These are phyloP conservation scores for Lithocarpus polystachyus DNA, from an alignment of 306 rosid species.

Conservation along the genomic window DNA sequence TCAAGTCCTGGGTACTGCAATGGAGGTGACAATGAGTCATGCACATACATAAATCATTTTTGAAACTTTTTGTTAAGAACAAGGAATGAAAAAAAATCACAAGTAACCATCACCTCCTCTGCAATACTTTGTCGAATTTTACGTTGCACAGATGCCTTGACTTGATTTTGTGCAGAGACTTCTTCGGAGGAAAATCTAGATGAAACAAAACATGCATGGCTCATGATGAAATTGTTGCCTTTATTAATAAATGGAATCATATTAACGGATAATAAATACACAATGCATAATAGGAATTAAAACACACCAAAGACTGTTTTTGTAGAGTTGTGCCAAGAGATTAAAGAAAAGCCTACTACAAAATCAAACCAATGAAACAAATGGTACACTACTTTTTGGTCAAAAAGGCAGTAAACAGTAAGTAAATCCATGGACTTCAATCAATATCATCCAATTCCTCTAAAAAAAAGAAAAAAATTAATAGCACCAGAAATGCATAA, in stretches of 20 bases:
- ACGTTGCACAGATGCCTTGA: conserved; percentile 93
- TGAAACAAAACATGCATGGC: neutral
- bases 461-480: neutral
- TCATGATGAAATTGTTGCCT: neutral
- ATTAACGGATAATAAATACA: neutral
- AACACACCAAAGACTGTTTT: neutral
- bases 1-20: conserved; percentile 96
- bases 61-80: neutral
- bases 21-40: neutral
- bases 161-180: conserved; percentile 98
- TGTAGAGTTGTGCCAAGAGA: neutral
- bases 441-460: neutral
- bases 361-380: neutral
- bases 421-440: neutral
- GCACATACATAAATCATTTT: neutral
- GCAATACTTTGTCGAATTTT: conserved; percentile 95
- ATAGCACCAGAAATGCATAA: neutral
- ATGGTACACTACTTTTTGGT: neutral
- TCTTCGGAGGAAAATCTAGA: conserved; percentile 85
- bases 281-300: neutral
- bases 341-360: neutral
- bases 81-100: neutral
- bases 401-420: neutral
- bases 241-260: neutral
- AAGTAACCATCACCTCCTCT: conserved; percentile 63